Evolutionary conservation across 495 filamentous ascomycete species (phyloP), one percentile per base, ranked within the genome.

Genomic region (Hypoxylon perforatum): DNA sequence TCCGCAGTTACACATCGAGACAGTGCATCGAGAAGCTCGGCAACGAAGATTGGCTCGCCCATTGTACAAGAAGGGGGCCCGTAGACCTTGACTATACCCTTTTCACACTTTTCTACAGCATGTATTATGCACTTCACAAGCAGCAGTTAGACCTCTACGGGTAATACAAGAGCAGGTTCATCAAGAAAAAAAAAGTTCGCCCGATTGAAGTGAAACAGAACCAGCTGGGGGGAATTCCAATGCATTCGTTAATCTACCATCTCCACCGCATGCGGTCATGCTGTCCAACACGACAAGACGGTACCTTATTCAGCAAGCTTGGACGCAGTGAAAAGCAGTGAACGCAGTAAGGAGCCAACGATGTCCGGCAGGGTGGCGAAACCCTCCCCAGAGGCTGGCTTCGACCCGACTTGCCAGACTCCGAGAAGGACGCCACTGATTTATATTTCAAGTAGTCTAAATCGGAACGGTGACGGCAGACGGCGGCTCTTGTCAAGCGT

Each of bases 1-100:
- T 70, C 67, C 67, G 67, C 67, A 70, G 62, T 70, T 65, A 65
- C 66, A 69, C 66, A 69, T 69, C 61, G 67, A 61, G 61, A 62
- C 49, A 48, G 67, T 66, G 54, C 67, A 63, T 66, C 67, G 58
- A 66, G 67, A 70, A 66, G 54, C 47, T 67, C 57, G 63, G 57
- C 63, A 55, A 42, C 67, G 36, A 70, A 70, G 62, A 70, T 70
- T 70, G 67, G 67, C 67, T 63, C 67, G 50, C 48, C 47, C 62
- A 63, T 62, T 56, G 67, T 61, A 70, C 67, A 70, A 59, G 63
- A 70, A 70, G 63, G 62, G 62, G 30, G 30, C 44, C 64, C 67
- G 58, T 62, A 49, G 38, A 63, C 54, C 61, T 55, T 59, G 47
- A 54, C 61, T 65, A 73, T 63, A 55, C 69, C 58, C 60, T 65